Evolutionary conservation across 78 protist species (phyloP).

Genomic region (Goniomonas avonlea): DNA sequence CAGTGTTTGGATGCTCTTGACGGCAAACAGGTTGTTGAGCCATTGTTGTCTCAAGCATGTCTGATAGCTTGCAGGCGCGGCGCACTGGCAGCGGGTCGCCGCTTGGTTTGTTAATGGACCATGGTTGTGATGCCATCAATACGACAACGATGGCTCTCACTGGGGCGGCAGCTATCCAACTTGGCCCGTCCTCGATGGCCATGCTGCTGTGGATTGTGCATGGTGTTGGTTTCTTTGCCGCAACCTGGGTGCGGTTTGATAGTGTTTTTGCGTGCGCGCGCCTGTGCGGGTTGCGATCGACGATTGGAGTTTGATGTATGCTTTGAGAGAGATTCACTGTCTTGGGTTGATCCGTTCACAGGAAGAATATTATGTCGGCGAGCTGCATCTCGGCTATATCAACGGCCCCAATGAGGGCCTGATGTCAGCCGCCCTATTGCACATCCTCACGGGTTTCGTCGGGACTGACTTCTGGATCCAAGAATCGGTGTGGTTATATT

Average conservation of each 20-base stretch:
- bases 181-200: too few species aligned
- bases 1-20: slow-evolving; percentile 2
- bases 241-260: background rate
- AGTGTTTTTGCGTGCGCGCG: too few species aligned
- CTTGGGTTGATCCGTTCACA: background rate
- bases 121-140: slow-evolving; percentile 7
- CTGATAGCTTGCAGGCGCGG: background rate
- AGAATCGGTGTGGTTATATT: too few species aligned
- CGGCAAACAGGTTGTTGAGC: background rate
- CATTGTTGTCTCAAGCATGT: background rate
- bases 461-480: too few species aligned
- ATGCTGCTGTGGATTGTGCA: background rate
- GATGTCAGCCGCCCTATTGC: too few species aligned
- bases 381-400: background rate
- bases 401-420: slow-evolving; percentile 15
- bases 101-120: slow-evolving; percentile 1
- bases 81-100: background rate
- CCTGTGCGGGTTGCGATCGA: too few species aligned
- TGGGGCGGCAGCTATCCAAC: too few species aligned
- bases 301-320: too few species aligned
- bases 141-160: background rate
- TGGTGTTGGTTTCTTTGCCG: background rate
- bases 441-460: too few species aligned
- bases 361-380: slow-evolving; percentile 4
- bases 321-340: background rate